A percentile compares a stretch with the other conserved stretches of the same genome.
phyloP scores from a whole-genome alignment of 139 green algal species.

The Coelastrella sp. region DNA sequence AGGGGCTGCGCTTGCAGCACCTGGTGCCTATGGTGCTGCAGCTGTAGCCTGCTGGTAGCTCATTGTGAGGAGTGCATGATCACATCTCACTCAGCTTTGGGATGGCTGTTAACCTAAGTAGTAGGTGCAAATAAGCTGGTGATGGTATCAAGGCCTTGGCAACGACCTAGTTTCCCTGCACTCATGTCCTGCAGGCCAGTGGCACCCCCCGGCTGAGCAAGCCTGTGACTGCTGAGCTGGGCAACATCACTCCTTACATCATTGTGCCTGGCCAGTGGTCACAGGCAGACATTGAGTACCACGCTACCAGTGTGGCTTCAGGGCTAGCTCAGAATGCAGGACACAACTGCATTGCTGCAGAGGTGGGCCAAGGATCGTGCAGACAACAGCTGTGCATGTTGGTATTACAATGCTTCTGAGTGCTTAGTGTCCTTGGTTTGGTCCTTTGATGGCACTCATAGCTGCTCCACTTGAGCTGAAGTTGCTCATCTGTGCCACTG shows the following conservation, averaged over 20 bases:
- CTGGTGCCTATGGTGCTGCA: neutral
- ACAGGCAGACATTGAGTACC: conserved; percentile 75
- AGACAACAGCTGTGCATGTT: neutral
- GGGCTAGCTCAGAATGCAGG: conserved; percentile 75
- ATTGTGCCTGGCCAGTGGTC: conserved; percentile 75
- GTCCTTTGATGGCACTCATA: too few species aligned
- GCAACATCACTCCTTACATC: conserved; percentile 89
- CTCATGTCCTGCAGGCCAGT: conserved; percentile 15
- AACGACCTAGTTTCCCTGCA: neutral
- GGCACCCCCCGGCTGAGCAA: conserved; percentile 49
- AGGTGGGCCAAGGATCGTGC: conserved; percentile 56
- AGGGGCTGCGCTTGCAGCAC: neutral
- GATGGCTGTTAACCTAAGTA: too few species aligned
- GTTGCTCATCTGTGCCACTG: too few species aligned
- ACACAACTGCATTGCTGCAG: conserved; percentile 85
- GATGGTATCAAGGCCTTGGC: neutral
- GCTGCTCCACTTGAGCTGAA: too few species aligned
- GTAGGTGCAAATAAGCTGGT: conserved; percentile 20
- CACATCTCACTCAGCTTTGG: neutral
- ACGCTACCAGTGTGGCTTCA: conserved; percentile 71
- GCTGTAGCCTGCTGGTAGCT: too few species aligned
- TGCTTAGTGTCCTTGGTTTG: too few species aligned
- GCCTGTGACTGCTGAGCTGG: conserved; percentile 82
- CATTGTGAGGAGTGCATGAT: too few species aligned
- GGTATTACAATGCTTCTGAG: too few species aligned